Evolutionary conservation across 2,329 filamentous ascomycete species (phyloP), one percentile per base, ranked within the genome.

Genomic region (Fusarium verticillioides): DNA sequence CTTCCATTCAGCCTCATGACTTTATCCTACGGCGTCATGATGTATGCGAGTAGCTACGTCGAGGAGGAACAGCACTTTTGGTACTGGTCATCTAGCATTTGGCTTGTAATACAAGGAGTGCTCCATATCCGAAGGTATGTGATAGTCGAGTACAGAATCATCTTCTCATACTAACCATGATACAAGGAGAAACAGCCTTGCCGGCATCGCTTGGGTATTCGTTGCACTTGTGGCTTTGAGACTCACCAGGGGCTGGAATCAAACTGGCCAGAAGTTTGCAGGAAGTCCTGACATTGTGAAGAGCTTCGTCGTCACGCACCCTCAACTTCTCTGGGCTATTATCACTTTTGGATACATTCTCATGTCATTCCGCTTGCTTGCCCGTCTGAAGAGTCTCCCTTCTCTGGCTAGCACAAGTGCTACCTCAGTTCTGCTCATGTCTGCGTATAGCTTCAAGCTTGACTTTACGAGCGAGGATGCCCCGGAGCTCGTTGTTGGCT

Each of bases 51-150:
- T 80, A 98, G 95, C 79, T 99, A 96, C 81, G 94, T 99, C 5
- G 96, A 99, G 82, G 96, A 99, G 83, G 96, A 99, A 81, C 96
- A 99, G 56, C 94, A 98, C 75, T 98, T 97, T 80, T 99, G 96
- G 96, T 98, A 99, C 83, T 98, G 96, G 95, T 83, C 90, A 3
- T 89, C 92, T 0, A 91, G 92, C 0, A 88, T 90, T 11, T 97
- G 93, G 93, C 79, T 93, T 37, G 82, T 85, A 4, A 84, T 86
- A 36, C 82, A 92, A 18, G 85, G 85, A 37, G 72, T 88, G 46
- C 87, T 85, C 73, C 82, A 84, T 78, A 83, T 85, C 49, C 80
- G 79, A 63, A 82, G 82, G 85, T 85, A 72, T 49, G 78, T 49
- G 42, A 32, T 30, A n/a, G 13, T 23, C 21, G n/a, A 15, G 13